Percentiles rank a stretch among this genome's conserved stretches.
Conservation (phyloP, 2,329 filamentous ascomycete genomes). For the Cucurbitaria berberidis region DNA sequence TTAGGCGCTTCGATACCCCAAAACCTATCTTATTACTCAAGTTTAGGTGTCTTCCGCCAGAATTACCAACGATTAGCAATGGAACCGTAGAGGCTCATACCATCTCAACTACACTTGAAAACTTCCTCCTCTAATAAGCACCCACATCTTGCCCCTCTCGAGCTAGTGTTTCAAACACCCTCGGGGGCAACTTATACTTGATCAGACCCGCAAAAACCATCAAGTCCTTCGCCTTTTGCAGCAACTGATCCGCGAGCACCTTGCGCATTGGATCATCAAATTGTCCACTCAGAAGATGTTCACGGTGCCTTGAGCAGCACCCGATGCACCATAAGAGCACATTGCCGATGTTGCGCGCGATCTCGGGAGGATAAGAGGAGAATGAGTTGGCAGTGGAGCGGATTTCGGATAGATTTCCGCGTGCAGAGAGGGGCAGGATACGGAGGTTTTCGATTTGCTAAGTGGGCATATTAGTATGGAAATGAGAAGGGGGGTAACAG, state of each 20-base stretch:
- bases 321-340: conserved; percentile 92
- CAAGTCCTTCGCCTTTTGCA: conserved; percentile 83
- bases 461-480: neutral
- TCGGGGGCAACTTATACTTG: conserved; percentile 84
- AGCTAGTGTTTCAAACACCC: conserved; percentile 87
- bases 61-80: neutral
- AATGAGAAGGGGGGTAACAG: conserved; percentile 37
- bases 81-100: neutral
- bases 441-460: conserved; percentile 76
- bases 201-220: conserved; percentile 95
- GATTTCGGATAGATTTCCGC: conserved; percentile 77
- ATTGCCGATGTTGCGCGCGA: conserved; percentile 88
- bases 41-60: neutral
- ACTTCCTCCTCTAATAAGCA: conserved; percentile 26
- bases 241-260: conserved; percentile 68
- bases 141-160: conserved; percentile 65
- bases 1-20: neutral
- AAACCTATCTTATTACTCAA: neutral
- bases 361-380: conserved; percentile 75
- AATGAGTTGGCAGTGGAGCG: conserved; percentile 83
- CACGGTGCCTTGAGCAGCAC: conserved; percentile 78
- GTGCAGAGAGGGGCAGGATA: conserved; percentile 79
- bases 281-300: conserved; percentile 68
- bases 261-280: conserved; percentile 70
- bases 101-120: neutral